Base-by-base conservation (phyloP, 2,329 filamentous ascomycete species). In the Botrytis hyacinthi region DNA sequence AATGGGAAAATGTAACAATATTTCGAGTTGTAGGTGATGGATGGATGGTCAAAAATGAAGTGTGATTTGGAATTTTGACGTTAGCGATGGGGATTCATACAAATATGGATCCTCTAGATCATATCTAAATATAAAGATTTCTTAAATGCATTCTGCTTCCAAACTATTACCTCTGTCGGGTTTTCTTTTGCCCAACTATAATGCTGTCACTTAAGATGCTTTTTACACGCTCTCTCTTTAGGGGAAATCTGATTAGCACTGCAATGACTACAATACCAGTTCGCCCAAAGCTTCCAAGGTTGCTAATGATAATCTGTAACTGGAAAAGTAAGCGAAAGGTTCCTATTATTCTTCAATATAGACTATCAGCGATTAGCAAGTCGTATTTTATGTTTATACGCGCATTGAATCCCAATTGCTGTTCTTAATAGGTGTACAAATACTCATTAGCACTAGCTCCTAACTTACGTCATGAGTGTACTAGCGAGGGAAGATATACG, bases 101-200 rank as follows among this genome's bases (percentile, higher is more conserved):
- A 57, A 57, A 69, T 22, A 69, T 59, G 26, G 37, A 69, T 57
- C 37, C 51, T 57, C 51, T 57, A 57, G 51, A 69, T 69, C 37
- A 29, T 26, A 54, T 22, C 12, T 22, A 57, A 29, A 69, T 29
- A 26, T 44, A n/a, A 68, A 57, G 65, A 68, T 68, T 40, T 57
- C 14, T 57, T 46, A 9, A 54, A 68, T 32, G 7, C 18, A 29
- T 67, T 22, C 46, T 12, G n/a, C 32, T 48, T 16, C 26, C 40
- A 9, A 20, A 29, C 8, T 1, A 12, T 20, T 29, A 42, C 14
- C 26, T 16, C 26, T 62, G 40, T 18, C 12, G 2, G 26, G 7
- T 1, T 18, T 42, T 42, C 8, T n/a, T 29, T n/a, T 42, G 60
- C 14, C 26, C 42, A 9, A 29, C 7, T 29, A n/a, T 16, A 10